phyloP scores from a whole-genome alignment of 805 yeast genomes.

The Saccharomycopsis babjevae region DNA sequence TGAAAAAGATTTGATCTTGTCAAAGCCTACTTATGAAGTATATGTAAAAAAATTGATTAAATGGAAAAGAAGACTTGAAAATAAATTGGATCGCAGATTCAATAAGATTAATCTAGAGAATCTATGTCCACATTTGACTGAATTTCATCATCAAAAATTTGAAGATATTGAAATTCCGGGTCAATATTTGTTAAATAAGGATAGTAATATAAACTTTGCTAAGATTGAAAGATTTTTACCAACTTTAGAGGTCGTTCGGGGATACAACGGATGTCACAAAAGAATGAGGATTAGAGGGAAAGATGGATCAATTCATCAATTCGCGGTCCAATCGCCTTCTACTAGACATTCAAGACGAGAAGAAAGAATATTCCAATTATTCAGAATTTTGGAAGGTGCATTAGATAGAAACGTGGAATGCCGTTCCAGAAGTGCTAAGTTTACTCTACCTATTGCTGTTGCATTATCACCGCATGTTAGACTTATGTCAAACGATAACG shows the following conservation, averaged over 20 bases:
- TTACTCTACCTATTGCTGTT: slow-evolving; percentile 83
- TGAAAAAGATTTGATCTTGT: slow-evolving; percentile 78
- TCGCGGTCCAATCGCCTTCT: slow-evolving; percentile 96
- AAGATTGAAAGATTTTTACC: slow-evolving; percentile 92
- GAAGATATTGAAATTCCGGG: slow-evolving; percentile 98
- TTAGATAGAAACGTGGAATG: slow-evolving; percentile 76
- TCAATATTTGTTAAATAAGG: slow-evolving; percentile 82
- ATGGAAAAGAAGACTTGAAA: slow-evolving; percentile 92
- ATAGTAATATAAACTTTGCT: slow-evolving; percentile 79
- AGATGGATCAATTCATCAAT: slow-evolving; percentile 84
- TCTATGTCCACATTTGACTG: slow-evolving; percentile 88
- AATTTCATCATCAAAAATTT: slow-evolving; percentile 95
- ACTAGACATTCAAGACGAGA: slow-evolving; percentile 96
- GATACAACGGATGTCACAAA: slow-evolving; percentile 83
- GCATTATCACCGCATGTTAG: slow-evolving; percentile 94
- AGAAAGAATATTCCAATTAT: slow-evolving; percentile 85
- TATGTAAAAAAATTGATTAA: slow-evolving; percentile 74
- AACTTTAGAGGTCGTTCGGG: slow-evolving; percentile 76
- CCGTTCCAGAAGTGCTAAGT: slow-evolving; percentile 71
- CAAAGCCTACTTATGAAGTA: slow-evolving; percentile 80
- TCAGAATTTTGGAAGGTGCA: slow-evolving; percentile 78
- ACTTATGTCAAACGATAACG: slow-evolving; percentile 71
- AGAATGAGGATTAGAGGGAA: slow-evolving; percentile 84
- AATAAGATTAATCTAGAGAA: slow-evolving; percentile 75
- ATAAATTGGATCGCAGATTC: slow-evolving; percentile 78